These are phyloP conservation scores for Trichoderma gamsii DNA, from an alignment of 495 filamentous ascomycete genomes.

Conservation along the genomic window DNA sequence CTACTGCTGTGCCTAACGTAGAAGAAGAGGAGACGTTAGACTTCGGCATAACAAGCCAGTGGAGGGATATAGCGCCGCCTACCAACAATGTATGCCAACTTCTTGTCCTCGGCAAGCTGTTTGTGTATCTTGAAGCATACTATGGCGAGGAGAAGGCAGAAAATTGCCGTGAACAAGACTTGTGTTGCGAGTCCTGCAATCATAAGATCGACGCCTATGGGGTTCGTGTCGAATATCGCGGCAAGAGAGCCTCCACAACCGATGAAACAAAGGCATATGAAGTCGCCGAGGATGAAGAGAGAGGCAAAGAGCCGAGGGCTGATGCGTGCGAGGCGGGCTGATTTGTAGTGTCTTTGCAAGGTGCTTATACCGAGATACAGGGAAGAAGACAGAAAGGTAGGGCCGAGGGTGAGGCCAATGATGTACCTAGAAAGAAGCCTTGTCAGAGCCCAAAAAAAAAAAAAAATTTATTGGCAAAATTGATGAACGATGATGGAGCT, in stretches of 20 bases:
- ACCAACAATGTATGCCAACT: neutral
- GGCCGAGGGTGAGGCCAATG: conserved; percentile 3
- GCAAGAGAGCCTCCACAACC: neutral
- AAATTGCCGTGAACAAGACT: neutral
- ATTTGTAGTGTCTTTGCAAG: neutral
- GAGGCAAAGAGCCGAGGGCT: neutral
- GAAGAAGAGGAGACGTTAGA: neutral
- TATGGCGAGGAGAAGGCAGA: neutral
- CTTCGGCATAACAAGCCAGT: neutral
- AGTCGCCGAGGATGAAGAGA: neutral
- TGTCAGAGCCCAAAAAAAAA: no score
- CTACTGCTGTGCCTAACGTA: neutral
- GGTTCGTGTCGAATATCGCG: neutral
- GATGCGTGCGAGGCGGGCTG: neutral
- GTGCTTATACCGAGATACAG: neutral
- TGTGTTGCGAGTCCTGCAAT: neutral
- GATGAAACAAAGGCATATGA: neutral
- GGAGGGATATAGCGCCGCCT: neutral
- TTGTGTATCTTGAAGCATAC: neutral
- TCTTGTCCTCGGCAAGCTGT: neutral
- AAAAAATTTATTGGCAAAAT: no score
- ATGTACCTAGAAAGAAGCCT: neutral
- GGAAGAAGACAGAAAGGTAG: neutral
- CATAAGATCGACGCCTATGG: neutral
- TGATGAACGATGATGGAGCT: neutral